A percentile compares a stretch with the other conserved stretches of the same genome.
Conservation (phyloP, 73 alveolate genomes). For the Paramecium bursaria region DNA sequence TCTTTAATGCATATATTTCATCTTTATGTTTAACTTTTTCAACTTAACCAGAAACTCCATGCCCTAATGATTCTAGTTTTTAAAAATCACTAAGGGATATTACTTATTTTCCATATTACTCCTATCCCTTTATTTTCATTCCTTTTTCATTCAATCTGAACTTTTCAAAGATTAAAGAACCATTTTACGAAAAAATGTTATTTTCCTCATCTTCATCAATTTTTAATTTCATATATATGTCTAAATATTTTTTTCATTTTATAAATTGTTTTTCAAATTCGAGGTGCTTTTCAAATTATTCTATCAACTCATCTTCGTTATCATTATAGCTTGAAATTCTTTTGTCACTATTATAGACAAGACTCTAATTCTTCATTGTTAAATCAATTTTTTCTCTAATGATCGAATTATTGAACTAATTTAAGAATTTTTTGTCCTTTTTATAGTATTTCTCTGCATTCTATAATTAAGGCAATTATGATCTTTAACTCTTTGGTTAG, state of each 20-base stretch:
- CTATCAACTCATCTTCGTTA: conserved; percentile 17
- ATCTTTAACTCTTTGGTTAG: background rate
- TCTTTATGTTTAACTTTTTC: conserved; percentile 73
- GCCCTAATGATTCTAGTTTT: conserved; percentile 70
- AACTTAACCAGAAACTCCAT: conserved; percentile 78
- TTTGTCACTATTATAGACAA: background rate
- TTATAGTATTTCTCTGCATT: conserved; percentile 33
- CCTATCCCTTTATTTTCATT: conserved; percentile 1
- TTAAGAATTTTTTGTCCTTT: conserved; percentile 30
- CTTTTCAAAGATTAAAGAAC: background rate
- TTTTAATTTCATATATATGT: no score
- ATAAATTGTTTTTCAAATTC: conserved; percentile 46
- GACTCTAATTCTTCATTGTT: background rate
- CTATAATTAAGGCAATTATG: background rate
- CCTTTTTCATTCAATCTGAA: conserved; percentile 36
- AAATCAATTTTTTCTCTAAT: conserved; percentile 20
- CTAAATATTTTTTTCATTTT: no score
- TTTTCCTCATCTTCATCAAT: no score
- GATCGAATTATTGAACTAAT: conserved; percentile 31
- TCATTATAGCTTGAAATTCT: conserved; percentile 25
- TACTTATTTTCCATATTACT: conserved; percentile 8
- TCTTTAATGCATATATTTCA: conserved; percentile 79
- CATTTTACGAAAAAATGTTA: conserved; percentile 8
- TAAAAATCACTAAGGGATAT: conserved; percentile 52
- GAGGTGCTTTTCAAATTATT: conserved; percentile 28